phyloP scores from a whole-genome alignment of 257 asterid genomes.

The Gardenia jasminoides region DNA sequence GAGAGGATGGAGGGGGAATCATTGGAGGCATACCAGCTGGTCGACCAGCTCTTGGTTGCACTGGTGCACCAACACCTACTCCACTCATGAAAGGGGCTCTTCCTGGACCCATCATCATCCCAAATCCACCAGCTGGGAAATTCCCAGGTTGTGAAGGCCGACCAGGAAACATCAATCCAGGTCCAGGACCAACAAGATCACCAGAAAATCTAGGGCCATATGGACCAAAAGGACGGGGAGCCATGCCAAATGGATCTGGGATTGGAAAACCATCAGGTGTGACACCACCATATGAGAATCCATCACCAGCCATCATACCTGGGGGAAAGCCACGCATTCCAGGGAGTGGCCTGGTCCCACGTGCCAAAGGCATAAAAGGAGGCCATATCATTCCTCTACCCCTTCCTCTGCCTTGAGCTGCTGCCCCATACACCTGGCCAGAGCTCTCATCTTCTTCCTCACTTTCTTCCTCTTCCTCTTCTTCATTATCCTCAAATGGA shows the following conservation, averaged over 20 bases:
- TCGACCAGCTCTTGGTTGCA: conserved; percentile 45
- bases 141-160: conserved; percentile 55
- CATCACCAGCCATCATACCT: conserved; percentile 72
- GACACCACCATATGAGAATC: conserved; percentile 60
- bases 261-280: conserved; percentile 74
- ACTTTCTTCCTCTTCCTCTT: conserved; percentile 89
- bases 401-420: conserved; percentile 72
- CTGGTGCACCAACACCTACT: conserved; percentile 38
- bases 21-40: conserved; percentile 44
- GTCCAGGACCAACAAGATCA: conserved; percentile 60
- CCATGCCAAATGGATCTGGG: conserved; percentile 78
- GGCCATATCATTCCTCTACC: conserved; percentile 94
- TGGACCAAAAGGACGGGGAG: conserved; percentile 72
- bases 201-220: conserved; percentile 81
- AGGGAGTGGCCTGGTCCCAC: conserved; percentile 63
- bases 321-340: conserved; percentile 77
- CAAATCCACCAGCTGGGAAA: conserved; percentile 56
- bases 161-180: conserved; percentile 76
- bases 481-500: conserved; percentile 86
- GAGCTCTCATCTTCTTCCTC: conserved; percentile 78
- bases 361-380: conserved; percentile 71
- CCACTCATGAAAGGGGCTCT: conserved; percentile 68
- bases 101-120: conserved; percentile 87
- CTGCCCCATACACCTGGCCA: conserved; percentile 43
- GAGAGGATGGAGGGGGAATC: conserved; percentile 46